Evolutionary conservation across 1,284 basidiomycete genomes (phyloP).

Genomic region (Gymnopus androsaceus): DNA sequence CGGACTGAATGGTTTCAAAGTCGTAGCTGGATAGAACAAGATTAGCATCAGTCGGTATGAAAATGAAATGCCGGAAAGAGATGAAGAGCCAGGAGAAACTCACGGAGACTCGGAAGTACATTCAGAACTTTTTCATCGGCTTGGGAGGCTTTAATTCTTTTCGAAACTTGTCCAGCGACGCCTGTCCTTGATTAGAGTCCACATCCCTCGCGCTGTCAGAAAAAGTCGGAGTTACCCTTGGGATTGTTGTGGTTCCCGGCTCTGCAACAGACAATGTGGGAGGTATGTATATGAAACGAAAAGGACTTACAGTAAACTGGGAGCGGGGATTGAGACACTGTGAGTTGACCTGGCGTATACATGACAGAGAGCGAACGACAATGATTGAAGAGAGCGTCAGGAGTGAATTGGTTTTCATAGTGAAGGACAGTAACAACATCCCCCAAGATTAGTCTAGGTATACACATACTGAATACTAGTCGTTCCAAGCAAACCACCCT

Average conservation of each 20-base stretch:
- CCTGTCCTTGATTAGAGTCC: neutral
- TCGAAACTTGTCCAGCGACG: conserved; percentile 10
- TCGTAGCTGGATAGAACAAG: no score
- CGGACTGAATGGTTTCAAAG: no score
- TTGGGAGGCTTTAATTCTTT: conserved; percentile 6
- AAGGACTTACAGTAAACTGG: conserved; percentile 80
- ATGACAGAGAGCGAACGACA: conserved; percentile 79
- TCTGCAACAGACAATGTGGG: conserved; percentile 80
- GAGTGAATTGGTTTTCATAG: conserved; percentile 32
- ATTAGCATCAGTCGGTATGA: no score
- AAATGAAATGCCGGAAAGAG: no score
- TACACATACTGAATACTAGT: conserved; percentile 56
- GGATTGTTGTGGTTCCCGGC: conserved; percentile 83
- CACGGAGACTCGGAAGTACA: conserved; percentile 20
- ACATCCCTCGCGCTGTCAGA: conserved; percentile 52
- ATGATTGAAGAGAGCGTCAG: conserved; percentile 67
- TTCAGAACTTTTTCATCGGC: neutral
- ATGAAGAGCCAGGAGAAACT: no score
- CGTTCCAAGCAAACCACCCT: conserved; percentile 64
- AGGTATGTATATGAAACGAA: no score
- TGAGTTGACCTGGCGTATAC: conserved; percentile 82
- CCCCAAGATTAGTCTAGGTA: neutral
- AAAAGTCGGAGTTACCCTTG: conserved; percentile 69
- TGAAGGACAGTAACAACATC: conserved; percentile 25
- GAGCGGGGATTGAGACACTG: conserved; percentile 82